Base-by-base conservation (phyloP, 176 grass and related monocot species). In the Bolboschoenus planiculmis region DNA sequence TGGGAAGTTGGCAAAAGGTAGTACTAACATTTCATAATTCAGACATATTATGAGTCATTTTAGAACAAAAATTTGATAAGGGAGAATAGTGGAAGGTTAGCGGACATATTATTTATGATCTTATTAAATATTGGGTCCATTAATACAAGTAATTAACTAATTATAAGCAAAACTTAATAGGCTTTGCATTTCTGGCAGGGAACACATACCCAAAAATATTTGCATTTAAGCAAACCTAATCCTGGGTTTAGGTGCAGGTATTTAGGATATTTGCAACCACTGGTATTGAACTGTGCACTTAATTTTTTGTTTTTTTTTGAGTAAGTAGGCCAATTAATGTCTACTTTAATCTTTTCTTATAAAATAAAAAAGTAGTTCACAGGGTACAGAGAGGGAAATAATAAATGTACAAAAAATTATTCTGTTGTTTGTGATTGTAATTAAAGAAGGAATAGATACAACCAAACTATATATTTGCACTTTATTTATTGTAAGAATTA, bases 81-180 rank as follows among this genome's bases (percentile, higher is more conserved):
- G 36, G 18, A 56, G 15, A 58, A 58, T 37, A 55, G 46, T 53
- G 48, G 16, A 18, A 79, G 50, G 48, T 48, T 0, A 35, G 29
- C 77, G 5, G 16, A 57, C 33, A 57, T 37, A 39, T 53, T 39
- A 42, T 21, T 39, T 58, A 80, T 42, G 18, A 58, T 36, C 78
- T 80, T 59, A 80, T 80, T 56, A 59, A 61, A 42, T 61, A 33
- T 60, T 81, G 51, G 55, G 14, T 51, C 44, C 44, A 77, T 53
- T 43, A 42, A 61, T 2, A 43, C 10, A 51, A 70, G 20, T 43
- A 42, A 70, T 70, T 23, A 37, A 37, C 48, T 18, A 79, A 26
- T 53, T 56, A 34, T 56, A 56, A n/a, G 50, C 48, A 57, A 56
- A 79, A 57, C 2, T 4, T 34, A 78, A 78, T 55, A 9, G 0